phyloP scores from a whole-genome alignment of 2,329 filamentous ascomycete species.

The Coniochaeta sp. region DNA sequence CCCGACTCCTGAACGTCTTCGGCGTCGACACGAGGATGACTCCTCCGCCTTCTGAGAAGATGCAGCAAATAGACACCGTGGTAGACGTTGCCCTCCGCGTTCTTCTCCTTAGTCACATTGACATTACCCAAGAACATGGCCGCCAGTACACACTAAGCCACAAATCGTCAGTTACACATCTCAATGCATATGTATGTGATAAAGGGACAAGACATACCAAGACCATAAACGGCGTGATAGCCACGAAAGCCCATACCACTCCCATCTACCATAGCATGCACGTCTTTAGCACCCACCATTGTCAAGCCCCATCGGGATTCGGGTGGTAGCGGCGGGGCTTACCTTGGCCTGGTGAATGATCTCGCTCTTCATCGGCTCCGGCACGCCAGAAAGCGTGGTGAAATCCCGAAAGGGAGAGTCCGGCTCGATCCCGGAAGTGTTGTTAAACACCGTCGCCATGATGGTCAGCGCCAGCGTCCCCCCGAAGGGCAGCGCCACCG shows the following conservation, averaged over 20 bases:
- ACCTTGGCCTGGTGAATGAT: conserved; percentile 4
- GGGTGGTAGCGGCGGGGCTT: conserved; percentile 7
- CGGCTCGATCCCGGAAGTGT: conserved; percentile 21
- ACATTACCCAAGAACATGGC: conserved; percentile 25
- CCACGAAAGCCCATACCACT: conserved; percentile 59
- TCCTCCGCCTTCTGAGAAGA: background rate
- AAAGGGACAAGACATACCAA: conserved; percentile 11
- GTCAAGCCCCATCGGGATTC: conserved; percentile 21
- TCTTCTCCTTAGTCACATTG: conserved; percentile 16
- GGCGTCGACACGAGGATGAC: background rate
- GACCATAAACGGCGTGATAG: conserved; percentile 52
- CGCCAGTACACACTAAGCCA: conserved; percentile 14
- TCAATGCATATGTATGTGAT: no score
- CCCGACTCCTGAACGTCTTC: background rate
- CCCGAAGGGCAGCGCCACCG: conserved; percentile 54
- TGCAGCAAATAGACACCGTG: background rate
- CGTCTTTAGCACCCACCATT: background rate
- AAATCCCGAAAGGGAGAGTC: conserved; percentile 22
- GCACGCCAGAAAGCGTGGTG: conserved; percentile 19
- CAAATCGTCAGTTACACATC: background rate
- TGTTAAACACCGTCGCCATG: conserved; percentile 65
- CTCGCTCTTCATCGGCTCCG: background rate
- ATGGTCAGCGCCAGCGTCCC: conserved; percentile 59
- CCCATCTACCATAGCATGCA: conserved; percentile 26
- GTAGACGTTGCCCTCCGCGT: background rate